Evolutionary conservation across 106 monocot species (phyloP).

Genomic region (Phalaenopsis aphrodite): DNA sequence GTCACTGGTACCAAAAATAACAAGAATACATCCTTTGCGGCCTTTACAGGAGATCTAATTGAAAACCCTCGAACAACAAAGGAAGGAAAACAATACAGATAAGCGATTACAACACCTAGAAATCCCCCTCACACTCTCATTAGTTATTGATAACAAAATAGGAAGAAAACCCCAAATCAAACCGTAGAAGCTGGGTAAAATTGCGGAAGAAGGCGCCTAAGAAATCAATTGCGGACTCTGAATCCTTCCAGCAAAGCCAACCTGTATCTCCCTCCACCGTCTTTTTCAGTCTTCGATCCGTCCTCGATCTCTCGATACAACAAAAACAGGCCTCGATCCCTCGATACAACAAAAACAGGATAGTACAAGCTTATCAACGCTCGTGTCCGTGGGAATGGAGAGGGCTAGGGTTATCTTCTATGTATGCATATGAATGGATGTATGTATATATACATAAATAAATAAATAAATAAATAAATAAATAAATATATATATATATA

Average conservation of each 20-base stretch:
- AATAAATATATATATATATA: too few relatives aligned
- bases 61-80: slow-evolving; percentile 9
- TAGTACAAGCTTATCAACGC: too few relatives aligned
- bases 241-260: not conserved
- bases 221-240: not conserved
- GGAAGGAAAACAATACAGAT: not conserved
- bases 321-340: too few relatives aligned
- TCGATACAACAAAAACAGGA: too few relatives aligned
- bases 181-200: not conserved
- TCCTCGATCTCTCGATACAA: not conserved
- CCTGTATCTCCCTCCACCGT: not conserved
- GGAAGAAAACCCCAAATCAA: not conserved
- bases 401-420: too few relatives aligned
- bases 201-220: not conserved
- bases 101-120: slow-evolving; percentile 3
- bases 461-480: too few relatives aligned
- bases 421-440: too few relatives aligned
- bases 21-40: slow-evolving; percentile 6
- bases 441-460: too few relatives aligned
- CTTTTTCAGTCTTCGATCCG: not conserved
- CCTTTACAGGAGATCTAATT: slow-evolving; percentile 7
- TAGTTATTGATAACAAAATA: slow-evolving; percentile 7
- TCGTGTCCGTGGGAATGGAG: too few relatives aligned
- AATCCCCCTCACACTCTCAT: not conserved
- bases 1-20: slow-evolving; percentile 10